Percentiles rank a stretch among this genome's conserved stretches.
These are phyloP conservation scores for Gremmenia infestans DNA, from an alignment of 2,329 filamentous ascomycete species.

Conservation along the genomic window DNA sequence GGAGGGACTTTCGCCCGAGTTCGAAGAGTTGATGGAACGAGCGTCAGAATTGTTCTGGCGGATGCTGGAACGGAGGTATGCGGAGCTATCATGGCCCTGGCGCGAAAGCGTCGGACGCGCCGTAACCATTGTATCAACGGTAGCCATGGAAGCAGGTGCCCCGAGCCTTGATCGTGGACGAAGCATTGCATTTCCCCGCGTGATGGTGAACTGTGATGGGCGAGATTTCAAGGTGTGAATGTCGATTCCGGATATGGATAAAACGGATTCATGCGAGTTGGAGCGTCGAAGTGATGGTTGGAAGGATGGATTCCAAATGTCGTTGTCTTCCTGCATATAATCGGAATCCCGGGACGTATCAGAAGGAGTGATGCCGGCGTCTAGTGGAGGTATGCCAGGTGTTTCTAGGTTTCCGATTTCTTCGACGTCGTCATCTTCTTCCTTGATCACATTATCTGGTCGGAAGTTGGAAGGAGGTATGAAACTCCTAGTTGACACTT, in stretches of 20 bases:
- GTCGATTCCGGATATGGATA: constrained; percentile 83
- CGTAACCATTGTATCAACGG: constrained; percentile 52
- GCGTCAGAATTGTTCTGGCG: constrained; percentile 25
- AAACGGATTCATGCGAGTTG: constrained; percentile 79
- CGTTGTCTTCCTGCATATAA: constrained; percentile 2
- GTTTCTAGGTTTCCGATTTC: constrained; percentile 23
- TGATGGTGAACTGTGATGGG: constrained; percentile 66
- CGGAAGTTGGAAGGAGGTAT: constrained; percentile 31
- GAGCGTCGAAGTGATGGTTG: constrained; percentile 54
- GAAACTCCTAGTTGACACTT: constrained; percentile 47
- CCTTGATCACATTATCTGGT: constrained; percentile 31
- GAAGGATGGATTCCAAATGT: constrained; percentile 30
- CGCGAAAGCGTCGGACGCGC: constrained; percentile 52
- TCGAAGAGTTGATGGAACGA: constrained; percentile 30
- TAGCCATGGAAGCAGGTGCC: constrained; percentile 36
- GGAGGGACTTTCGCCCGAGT: constrained; percentile 22
- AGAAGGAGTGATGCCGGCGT: constrained; percentile 21
- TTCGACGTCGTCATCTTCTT: constrained; percentile 31
- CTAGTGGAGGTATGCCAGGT: constrained; percentile 17
- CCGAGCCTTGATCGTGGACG: constrained; percentile 43
- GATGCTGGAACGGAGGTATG: constrained; percentile 53
- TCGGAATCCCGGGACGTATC: constrained; percentile 20
- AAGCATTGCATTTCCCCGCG: constrained; percentile 43
- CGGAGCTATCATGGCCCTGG: constrained; percentile 44
- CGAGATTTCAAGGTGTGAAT: constrained; percentile 76